Evolutionary conservation across 352 stramenopile genomes (phyloP), one percentile per base, ranked within the genome.

Genomic region (Phytophthora fragariaefolia): DNA sequence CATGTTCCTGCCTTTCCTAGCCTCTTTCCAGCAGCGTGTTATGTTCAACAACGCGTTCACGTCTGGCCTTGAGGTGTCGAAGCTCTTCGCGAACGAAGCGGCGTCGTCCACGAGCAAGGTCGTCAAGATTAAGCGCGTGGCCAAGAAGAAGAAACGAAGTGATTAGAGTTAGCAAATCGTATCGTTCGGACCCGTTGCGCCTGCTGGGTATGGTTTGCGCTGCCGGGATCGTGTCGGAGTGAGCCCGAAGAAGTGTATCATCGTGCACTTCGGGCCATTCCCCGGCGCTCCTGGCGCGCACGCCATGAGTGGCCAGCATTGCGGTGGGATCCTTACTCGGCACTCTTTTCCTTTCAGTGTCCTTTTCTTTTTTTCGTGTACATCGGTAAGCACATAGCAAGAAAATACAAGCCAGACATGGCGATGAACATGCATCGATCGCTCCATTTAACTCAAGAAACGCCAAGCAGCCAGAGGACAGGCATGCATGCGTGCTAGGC

Each of bases 41-140:
- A 96, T 96, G 88, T 96, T 96, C 69, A 96, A 96, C 73, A 93
- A 89, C 70, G 88, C 88, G 10, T 96, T 96, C 71, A 96, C 86
- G 46, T 92, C 88, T 4, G 88, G 88, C 0, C 67, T 96, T 0
- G 88, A 96, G 46, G 88, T 96, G 30, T 95, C 88, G 27, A 96
- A 95, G 66, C 85, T 96, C 12, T 95, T 96, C 62, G 74, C 85
- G n/a, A 87, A 96, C 73, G 88, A 96, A 48, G 88, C 89, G 34
- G 85, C 85, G 12, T 85, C 85, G 47, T 79, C 71, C 43, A 79
- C 61, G 17, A 83, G 80, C 27, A 88, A 93, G 72, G 74, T 93
- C 30, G 83, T 94, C 66, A 96, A 95, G 75, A 79, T 93, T 51
- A 96, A 96, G 82, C 83, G 83, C 23, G 79, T 92, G 54, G 81